Percentiles rank a stretch among this genome's conserved stretches.
These are phyloP conservation scores for Cryphonectria nitschkei DNA, from an alignment of 2,329 filamentous ascomycete genomes.

Conservation along the genomic window DNA sequence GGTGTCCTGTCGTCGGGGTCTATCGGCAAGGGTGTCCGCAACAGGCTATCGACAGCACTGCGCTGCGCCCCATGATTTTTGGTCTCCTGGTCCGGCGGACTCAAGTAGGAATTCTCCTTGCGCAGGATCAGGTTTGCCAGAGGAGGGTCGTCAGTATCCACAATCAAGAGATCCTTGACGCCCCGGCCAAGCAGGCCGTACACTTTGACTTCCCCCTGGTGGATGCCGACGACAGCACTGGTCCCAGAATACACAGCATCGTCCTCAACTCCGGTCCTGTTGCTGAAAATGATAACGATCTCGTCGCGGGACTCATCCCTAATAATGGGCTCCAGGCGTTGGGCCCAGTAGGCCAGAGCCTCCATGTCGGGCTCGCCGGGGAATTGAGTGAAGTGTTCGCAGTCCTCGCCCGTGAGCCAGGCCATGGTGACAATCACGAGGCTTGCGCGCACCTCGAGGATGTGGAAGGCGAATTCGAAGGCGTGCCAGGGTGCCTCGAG, in stretches of 20 bases:
- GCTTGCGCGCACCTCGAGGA: constrained; percentile 59
- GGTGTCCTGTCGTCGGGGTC: not conserved
- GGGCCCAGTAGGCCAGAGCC: constrained; percentile 68
- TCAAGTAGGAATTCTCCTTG: not conserved
- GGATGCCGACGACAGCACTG: constrained; percentile 63
- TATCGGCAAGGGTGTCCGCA: not conserved
- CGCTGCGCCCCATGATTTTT: not conserved
- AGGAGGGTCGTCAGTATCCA: constrained; percentile 51
- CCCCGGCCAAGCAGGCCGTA: constrained; percentile 65
- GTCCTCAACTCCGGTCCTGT: constrained; percentile 63
- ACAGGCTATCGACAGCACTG: constrained; percentile 1
- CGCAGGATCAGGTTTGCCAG: constrained; percentile 42
- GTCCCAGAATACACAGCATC: constrained; percentile 65
- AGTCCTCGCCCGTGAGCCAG: constrained; percentile 63
- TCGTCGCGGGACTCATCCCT: constrained; percentile 50
- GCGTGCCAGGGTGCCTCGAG: constrained; percentile 54
- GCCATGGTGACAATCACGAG: constrained; percentile 77
- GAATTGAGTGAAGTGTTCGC: constrained; percentile 43
- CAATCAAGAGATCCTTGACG: constrained; percentile 62
- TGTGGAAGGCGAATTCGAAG: constrained; percentile 59
- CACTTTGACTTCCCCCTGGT: constrained; percentile 59
- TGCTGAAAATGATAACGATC: constrained; percentile 63
- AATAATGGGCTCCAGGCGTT: constrained; percentile 60
- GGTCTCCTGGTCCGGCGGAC: not conserved
- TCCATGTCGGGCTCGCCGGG: constrained; percentile 60